These are phyloP conservation scores for Globisporangium lucens DNA, from an alignment of 352 stramenopile genomes.

Conservation along the genomic window DNA sequence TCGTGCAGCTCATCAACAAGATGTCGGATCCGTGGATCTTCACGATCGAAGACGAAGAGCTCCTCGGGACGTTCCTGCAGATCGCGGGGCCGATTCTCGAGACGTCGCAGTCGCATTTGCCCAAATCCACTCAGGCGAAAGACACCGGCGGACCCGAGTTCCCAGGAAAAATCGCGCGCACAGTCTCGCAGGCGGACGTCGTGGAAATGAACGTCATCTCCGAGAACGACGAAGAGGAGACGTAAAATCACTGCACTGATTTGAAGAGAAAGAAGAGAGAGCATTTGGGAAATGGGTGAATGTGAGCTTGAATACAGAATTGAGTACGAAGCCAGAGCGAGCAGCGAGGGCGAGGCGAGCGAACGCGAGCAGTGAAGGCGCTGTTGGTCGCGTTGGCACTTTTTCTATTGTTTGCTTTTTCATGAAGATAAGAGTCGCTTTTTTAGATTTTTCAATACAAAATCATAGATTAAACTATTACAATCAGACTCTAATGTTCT, in stretches of 20 bases:
- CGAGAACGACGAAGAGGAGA: slow-evolving; percentile 74
- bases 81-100: slow-evolving; percentile 89
- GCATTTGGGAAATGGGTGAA: too few relatives aligned
- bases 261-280: too few relatives aligned
- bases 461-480: too few relatives aligned
- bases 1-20: slow-evolving; percentile 90
- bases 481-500: too few relatives aligned
- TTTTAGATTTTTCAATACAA: too few relatives aligned
- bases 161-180: slow-evolving; percentile 40
- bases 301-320: too few relatives aligned
- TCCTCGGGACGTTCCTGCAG: slow-evolving; percentile 83
- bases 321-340: too few relatives aligned
- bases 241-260: slow-evolving; percentile 11
- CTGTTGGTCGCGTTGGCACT: too few relatives aligned
- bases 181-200: slow-evolving; percentile 35
- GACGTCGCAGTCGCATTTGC: slow-evolving; percentile 75
- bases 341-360: too few relatives aligned
- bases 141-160: slow-evolving; percentile 59
- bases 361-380: too few relatives aligned
- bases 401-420: too few relatives aligned
- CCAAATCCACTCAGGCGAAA: slow-evolving; percentile 41
- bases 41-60: slow-evolving; percentile 81
- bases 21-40: slow-evolving; percentile 70
- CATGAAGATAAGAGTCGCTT: too few relatives aligned
- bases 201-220: slow-evolving; percentile 84